Conservation (phyloP, 257 asterid genomes). For the Buddleja alternifolia region DNA sequence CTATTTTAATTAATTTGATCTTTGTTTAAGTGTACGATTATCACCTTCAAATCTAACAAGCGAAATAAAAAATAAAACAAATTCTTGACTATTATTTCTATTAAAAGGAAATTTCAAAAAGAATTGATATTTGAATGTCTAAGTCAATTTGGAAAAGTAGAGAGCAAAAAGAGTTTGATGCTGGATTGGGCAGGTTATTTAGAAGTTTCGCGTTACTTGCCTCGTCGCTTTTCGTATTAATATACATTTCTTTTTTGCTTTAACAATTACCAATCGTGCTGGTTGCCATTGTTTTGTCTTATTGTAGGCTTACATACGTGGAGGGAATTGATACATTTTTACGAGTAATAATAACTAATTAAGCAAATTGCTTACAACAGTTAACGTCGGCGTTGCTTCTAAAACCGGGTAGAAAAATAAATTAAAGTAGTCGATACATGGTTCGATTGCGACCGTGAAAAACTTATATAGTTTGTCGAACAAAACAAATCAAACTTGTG, state of each 20-base stretch:
- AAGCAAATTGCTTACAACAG: slow-evolving; percentile 9
- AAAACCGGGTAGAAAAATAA: too few relatives aligned
- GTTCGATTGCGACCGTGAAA: too few relatives aligned
- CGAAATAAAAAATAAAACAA: neutral
- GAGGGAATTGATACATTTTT: slow-evolving; percentile 7
- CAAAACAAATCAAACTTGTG: too few relatives aligned
- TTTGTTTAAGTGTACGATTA: neutral
- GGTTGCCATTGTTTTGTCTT: slow-evolving; percentile 12
- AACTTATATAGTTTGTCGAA: too few relatives aligned
- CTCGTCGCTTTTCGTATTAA: slow-evolving; percentile 19
- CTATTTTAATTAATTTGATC: too few relatives aligned
- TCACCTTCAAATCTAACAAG: neutral
- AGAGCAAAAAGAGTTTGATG: neutral
- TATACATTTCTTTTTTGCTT: slow-evolving; percentile 13
- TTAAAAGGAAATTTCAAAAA: neutral
- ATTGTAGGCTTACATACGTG: slow-evolving; percentile 15
- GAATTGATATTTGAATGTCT: neutral
- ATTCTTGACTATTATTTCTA: neutral
- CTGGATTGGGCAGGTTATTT: neutral
- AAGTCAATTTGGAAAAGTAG: neutral
- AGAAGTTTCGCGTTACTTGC: slow-evolving; percentile 25
- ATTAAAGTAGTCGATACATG: too few relatives aligned
- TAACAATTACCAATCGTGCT: slow-evolving; percentile 23
- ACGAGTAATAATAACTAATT: neutral
- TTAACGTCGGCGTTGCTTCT: slow-evolving; percentile 24